A percentile compares a stretch with the other conserved stretches of the same genome.
Conservation (phyloP, 805 yeast species). For the Yarrowia phangngaensis region DNA sequence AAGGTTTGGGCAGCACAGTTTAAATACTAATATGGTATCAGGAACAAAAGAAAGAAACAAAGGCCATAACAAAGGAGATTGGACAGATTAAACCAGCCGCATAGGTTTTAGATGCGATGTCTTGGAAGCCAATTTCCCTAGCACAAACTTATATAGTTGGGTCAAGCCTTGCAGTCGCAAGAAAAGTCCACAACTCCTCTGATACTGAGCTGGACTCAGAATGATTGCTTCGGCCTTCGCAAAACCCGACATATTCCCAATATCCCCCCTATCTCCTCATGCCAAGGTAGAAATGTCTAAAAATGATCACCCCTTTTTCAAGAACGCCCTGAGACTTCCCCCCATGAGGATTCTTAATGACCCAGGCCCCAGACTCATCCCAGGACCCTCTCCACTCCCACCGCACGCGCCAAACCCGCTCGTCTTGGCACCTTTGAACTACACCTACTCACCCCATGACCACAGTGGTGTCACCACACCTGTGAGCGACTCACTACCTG, state of each 20-base stretch:
- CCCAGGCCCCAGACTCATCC: background rate
- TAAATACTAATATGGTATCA: slow-evolving; percentile 1
- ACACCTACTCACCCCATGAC: background rate
- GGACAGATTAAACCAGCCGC: slow-evolving; percentile 27
- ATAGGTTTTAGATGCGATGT: slow-evolving; percentile 24
- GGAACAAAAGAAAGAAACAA: slow-evolving; percentile 24
- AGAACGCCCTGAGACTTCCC: slow-evolving; percentile 3
- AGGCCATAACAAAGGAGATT: slow-evolving; percentile 13
- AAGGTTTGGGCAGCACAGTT: slow-evolving; percentile 14
- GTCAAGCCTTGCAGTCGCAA: too few relatives aligned
- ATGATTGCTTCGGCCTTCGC: slow-evolving; percentile 21
- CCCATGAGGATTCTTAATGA: slow-evolving; percentile 5
- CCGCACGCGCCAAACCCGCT: background rate
- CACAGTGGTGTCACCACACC: slow-evolving; percentile 1
- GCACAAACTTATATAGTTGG: slow-evolving; percentile 18
- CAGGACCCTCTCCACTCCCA: background rate
- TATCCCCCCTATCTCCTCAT: slow-evolving; percentile 25
- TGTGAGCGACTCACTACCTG: background rate
- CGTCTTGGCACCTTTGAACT: slow-evolving; percentile 1
- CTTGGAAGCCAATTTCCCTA: slow-evolving; percentile 22
- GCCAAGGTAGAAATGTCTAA: slow-evolving; percentile 25
- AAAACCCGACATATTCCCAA: slow-evolving; percentile 21
- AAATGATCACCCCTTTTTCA: slow-evolving; percentile 1
- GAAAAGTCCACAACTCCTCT: background rate
- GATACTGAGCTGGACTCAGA: slow-evolving; percentile 13